phyloP scores from a whole-genome alignment of 2,329 filamentous ascomycete species.

The Cercospora sp. region DNA sequence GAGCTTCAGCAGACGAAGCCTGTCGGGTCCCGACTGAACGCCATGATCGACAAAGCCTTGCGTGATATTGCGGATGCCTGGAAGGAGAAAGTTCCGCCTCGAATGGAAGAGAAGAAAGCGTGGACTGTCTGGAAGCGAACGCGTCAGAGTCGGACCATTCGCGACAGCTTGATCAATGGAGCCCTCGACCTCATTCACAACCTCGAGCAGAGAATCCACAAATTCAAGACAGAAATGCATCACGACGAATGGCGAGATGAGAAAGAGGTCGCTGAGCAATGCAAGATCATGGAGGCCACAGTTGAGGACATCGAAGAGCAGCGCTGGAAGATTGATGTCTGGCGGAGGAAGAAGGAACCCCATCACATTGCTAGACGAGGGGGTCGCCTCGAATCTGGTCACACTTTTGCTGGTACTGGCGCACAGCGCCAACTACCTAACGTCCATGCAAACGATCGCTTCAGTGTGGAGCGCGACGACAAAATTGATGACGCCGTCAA shows the following conservation, averaged over 20 bases:
- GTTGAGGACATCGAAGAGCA: conserved; percentile 61
- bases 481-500: conserved; percentile 10
- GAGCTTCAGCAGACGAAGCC: conserved; percentile 31
- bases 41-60: conserved; percentile 57
- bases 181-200: conserved; percentile 47
- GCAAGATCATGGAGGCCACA: conserved; percentile 62
- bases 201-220: conserved; percentile 57
- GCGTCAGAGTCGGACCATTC: conserved; percentile 45
- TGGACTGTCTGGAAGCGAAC: conserved; percentile 62
- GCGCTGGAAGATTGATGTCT: conserved; percentile 48
- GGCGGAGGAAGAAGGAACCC: conserved; percentile 38
- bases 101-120: conserved; percentile 58
- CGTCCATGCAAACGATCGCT: conserved; percentile 28
- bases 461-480: conserved; percentile 30
- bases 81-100: conserved; percentile 59
- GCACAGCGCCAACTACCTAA: neutral
- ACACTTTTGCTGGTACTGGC: neutral
- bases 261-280: conserved; percentile 56
- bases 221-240: conserved; percentile 56
- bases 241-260: conserved; percentile 55
- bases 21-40: conserved; percentile 50
- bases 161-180: conserved; percentile 46
- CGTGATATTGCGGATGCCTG: conserved; percentile 55
- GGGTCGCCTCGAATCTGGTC: conserved; percentile 2
- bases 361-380: conserved; percentile 25